Evolutionary conservation across 1,139 yeast species (phyloP).

Genomic region (Kurtzmaniella quercitrusa): DNA sequence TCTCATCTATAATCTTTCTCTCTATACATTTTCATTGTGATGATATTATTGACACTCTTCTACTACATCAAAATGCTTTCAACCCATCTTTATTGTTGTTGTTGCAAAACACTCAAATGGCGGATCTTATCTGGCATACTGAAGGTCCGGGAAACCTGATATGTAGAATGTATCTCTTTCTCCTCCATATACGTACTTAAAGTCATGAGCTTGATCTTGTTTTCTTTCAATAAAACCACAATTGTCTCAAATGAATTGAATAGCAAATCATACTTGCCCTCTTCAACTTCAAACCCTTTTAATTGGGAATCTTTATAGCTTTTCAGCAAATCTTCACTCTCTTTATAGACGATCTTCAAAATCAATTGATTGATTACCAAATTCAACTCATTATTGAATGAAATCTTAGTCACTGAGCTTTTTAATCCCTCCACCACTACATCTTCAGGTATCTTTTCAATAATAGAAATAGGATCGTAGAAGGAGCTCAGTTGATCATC

Average conservation of each 20-base stretch:
- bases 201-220: conserved; percentile 5
- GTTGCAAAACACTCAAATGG: conserved; percentile 6
- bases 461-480: conserved; percentile 67
- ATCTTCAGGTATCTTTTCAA: conserved; percentile 59
- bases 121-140: conserved; percentile 6
- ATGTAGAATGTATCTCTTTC: conserved; percentile 3
- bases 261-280: conserved; percentile 14
- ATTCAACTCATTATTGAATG: conserved; percentile 61
- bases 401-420: conserved; percentile 56
- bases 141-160: conserved; percentile 9
- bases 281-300: conserved; percentile 41
- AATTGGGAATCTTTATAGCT: conserved; percentile 31
- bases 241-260: conserved; percentile 22
- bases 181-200: conserved; percentile 5
- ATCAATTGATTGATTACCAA: conserved; percentile 56
- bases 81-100: not conserved
- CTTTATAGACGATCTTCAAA: conserved; percentile 56
- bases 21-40: no score
- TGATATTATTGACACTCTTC: no score
- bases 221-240: conserved; percentile 11
- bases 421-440: conserved; percentile 65
- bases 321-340: conserved; percentile 45
- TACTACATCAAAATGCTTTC: no score
- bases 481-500: conserved; percentile 47
- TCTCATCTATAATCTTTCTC: not conserved